Conservation (phyloP, 352 stramenopile genomes). For the Globisporangium megalacanthum region DNA sequence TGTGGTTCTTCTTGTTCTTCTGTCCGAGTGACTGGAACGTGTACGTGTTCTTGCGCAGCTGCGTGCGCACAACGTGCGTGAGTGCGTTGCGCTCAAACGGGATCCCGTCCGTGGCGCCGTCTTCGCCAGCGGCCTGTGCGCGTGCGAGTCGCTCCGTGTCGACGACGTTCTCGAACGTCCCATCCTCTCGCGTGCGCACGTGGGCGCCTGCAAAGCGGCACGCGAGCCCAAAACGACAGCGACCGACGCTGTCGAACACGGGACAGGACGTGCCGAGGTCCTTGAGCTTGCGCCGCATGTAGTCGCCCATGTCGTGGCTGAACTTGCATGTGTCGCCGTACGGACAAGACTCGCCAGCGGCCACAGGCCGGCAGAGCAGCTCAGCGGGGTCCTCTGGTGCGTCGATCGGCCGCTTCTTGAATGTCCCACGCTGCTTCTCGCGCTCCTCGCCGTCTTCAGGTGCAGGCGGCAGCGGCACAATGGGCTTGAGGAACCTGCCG, state of each 20-base stretch:
- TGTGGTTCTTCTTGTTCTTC: constrained; percentile 48
- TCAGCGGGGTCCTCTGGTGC: constrained; percentile 54
- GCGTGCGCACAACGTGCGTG: constrained; percentile 69
- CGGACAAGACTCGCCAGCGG: constrained; percentile 50
- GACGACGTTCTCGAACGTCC: constrained; percentile 41
- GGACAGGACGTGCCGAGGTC: constrained; percentile 75
- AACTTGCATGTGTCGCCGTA: constrained; percentile 85
- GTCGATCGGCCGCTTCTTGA: constrained; percentile 85
- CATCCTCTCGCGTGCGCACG: constrained; percentile 50
- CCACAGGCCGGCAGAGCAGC: constrained; percentile 58
- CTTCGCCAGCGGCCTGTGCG: constrained; percentile 20
- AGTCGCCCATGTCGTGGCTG: constrained; percentile 76
- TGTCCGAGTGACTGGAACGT: constrained; percentile 81
- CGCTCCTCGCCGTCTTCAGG: constrained; percentile 21
- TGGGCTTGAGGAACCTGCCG: constrained; percentile 59
- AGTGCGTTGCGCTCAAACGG: constrained; percentile 79
- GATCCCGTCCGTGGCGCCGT: constrained; percentile 16
- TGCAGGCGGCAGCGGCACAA: constrained; percentile 20
- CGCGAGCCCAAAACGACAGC: constrained; percentile 90
- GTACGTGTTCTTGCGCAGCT: constrained; percentile 92
- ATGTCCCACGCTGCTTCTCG: constrained; percentile 42
- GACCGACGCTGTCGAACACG: constrained; percentile 75
- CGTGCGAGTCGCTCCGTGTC: constrained; percentile 26
- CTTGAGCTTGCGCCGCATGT: constrained; percentile 82
- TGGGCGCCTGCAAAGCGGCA: constrained; percentile 90